Evolutionary conservation across 257 asterid species (phyloP).

Genomic region (Solanum appendiculatum): DNA sequence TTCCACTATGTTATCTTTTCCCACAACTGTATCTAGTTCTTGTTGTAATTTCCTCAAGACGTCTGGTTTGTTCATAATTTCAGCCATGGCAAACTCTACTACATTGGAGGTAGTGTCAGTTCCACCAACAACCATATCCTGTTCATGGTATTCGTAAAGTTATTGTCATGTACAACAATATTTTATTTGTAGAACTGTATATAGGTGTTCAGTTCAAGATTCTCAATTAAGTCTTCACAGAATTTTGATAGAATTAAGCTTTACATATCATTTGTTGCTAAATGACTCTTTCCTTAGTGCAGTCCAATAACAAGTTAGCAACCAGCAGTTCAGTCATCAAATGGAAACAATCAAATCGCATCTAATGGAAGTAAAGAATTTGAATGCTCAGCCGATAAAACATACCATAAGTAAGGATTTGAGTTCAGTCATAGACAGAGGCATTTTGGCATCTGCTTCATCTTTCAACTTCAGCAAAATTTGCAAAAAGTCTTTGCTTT

Average conservation of each 20-base stretch:
- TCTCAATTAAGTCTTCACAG: background rate
- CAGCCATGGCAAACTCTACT: constrained; percentile 54
- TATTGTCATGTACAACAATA: background rate
- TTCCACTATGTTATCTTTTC: constrained; percentile 33
- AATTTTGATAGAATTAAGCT: background rate
- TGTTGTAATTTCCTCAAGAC: constrained; percentile 28
- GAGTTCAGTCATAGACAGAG: constrained; percentile 44
- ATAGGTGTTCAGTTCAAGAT: background rate
- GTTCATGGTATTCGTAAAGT: background rate
- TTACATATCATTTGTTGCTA: background rate
- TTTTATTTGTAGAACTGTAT: background rate
- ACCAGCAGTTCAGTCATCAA: too few species aligned
- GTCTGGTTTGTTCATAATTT: constrained; percentile 49
- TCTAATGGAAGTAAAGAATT: background rate
- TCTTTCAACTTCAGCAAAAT: constrained; percentile 41
- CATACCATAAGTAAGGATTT: constrained; percentile 74
- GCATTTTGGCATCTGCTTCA: constrained; percentile 33
- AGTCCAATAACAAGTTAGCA: background rate
- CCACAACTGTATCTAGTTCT: constrained; percentile 44
- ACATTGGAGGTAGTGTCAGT: constrained; percentile 62
- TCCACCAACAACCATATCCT: constrained; percentile 79
- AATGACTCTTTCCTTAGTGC: background rate
- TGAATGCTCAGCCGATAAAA: background rate
- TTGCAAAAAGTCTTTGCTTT: constrained; percentile 53
- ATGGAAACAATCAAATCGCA: too few species aligned